Evolutionary conservation across 441 rosid genomes (phyloP), one percentile per base, ranked within the genome.

Genomic region (Eruca vesicaria): DNA sequence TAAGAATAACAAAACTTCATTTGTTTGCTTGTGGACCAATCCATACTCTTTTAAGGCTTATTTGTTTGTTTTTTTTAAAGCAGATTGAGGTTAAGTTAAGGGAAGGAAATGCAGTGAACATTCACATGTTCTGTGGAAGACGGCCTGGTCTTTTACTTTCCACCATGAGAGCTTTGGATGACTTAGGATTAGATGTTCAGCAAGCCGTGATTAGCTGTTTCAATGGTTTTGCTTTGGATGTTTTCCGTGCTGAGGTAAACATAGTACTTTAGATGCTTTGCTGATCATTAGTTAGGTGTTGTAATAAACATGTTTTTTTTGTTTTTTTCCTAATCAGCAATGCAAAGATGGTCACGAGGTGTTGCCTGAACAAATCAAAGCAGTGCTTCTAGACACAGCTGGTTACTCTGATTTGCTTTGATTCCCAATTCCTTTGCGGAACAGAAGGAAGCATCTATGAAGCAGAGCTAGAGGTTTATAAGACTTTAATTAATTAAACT

Each of bases 351-450:
- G 87, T 5, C 79, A 86, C 45, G 90, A 84, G 16, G 73, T 86
- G 26, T 56, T 84, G 69, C 88, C 90, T 9, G 87, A 84, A 73
- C 88, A 86, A 60, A 93, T 93, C 72, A 89, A 88, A 83, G 90
- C 97, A 29, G 84, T 86, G 16, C 95, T 93, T 53, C 75, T 89
- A 66, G 97, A 93, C 68, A 86, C 90, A 7, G 93, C 92, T 5
- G 94, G 91, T 63, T 85, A 84, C 77, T 80, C 84, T 23, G 86
- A 88, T 64, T 43, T 86, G 83, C 71, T 80, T 33, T 86, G 84
- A 70, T 21, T 60, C 26, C 57, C 15, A 29, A 0, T 58, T 41
- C 57, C 43, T 33, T 26, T 38, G 62, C 11, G 20, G 31, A 32
- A 50, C 58, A 18, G 7, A 69, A 36, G 18, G 74, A 61, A 52